Percentiles rank a stretch among this genome's conserved stretches.
phyloP scores from a whole-genome alignment of 495 filamentous ascomycete species.

The Neurospora intermedia region DNA sequence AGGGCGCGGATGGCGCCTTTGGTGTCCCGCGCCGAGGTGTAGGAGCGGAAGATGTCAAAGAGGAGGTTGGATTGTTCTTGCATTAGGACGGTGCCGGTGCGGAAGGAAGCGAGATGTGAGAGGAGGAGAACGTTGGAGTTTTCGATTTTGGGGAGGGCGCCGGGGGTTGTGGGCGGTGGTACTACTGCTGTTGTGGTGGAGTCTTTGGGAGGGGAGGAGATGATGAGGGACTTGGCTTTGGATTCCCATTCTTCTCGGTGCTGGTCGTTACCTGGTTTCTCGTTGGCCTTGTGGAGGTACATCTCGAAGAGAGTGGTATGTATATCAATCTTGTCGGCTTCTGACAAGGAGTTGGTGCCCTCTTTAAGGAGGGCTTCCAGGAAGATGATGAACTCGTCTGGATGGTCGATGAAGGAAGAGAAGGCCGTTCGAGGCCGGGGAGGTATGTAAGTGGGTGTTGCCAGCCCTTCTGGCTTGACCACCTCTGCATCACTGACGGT shows the following conservation, averaged over 20 bases:
- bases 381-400: conserved; percentile 81
- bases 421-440: conserved; percentile 87
- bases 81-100: conserved; percentile 82
- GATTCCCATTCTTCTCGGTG: conserved; percentile 75
- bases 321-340: conserved; percentile 67
- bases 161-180: not conserved
- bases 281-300: conserved; percentile 80
- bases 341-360: conserved; percentile 42
- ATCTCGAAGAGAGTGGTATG: conserved; percentile 97
- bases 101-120: conserved; percentile 84
- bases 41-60: conserved; percentile 94
- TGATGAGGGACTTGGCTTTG: conserved; percentile 78
- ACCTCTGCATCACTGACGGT: conserved; percentile 24
- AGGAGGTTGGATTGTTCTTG: conserved; percentile 85
- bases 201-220: conserved; percentile 39
- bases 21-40: conserved; percentile 88
- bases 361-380: conserved; percentile 72
- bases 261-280: conserved; percentile 47
- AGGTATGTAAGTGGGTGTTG: conserved; percentile 43
- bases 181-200: conserved; percentile 29
- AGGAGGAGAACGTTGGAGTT: conserved; percentile 89
- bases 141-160: conserved; percentile 45
- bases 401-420: conserved; percentile 91
- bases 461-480: conserved; percentile 18
- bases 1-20: conserved; percentile 80